Percentiles rank a stretch among this genome's conserved stretches.
These are phyloP conservation scores for Fallopia convolvulus DNA, from an alignment of 148 eudicot genomes.

Conservation along the genomic window DNA sequence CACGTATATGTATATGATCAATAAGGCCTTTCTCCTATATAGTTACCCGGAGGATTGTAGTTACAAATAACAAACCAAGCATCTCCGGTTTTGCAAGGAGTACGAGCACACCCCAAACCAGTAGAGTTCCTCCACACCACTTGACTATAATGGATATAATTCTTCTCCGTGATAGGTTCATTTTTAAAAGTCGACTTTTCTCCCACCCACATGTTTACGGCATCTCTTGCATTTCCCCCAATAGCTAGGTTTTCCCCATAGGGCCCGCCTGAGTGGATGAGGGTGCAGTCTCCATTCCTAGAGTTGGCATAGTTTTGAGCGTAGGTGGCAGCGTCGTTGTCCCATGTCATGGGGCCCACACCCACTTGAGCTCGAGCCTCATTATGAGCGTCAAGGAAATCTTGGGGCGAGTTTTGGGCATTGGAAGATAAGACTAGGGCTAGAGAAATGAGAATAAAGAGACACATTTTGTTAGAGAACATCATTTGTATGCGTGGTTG, in stretches of 20 bases:
- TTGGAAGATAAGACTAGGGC: neutral
- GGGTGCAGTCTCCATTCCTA: neutral
- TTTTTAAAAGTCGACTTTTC: neutral
- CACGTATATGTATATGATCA: neutral
- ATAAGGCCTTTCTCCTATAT: neutral
- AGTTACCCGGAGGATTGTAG: slow-evolving; percentile 1
- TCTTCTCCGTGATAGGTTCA: too few species aligned
- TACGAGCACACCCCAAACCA: neutral
- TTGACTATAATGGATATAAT: neutral
- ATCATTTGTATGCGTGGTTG: neutral
- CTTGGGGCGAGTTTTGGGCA: neutral
- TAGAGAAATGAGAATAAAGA: neutral
- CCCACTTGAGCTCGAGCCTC: neutral
- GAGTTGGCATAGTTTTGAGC: neutral
- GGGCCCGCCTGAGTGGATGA: neutral
- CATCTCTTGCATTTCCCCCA: neutral
- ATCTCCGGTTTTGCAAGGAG: neutral
- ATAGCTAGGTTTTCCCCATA: neutral
- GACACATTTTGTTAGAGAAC: neutral
- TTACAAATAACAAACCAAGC: neutral
- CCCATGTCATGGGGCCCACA: neutral
- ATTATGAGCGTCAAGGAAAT: neutral
- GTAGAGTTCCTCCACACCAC: neutral
- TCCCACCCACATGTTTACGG: neutral
- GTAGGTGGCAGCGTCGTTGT: neutral